Evolutionary conservation across 75 land plant species (phyloP).

Genomic region (Picea glauca): DNA sequence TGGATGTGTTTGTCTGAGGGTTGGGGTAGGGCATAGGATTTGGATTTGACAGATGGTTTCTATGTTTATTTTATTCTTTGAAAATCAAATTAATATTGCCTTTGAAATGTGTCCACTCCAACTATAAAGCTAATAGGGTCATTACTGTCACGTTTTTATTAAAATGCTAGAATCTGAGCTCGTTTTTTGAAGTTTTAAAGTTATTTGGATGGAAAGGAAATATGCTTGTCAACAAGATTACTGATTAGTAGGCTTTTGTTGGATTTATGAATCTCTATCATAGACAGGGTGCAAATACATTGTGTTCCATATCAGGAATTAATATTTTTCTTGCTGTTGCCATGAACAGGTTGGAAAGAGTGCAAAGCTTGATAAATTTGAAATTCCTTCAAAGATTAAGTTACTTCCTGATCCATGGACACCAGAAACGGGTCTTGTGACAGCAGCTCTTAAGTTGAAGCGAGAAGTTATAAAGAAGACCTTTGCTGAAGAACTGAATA

Average conservation of each 20-base stretch:
- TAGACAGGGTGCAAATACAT: background rate
- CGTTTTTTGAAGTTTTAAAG: too few species aligned
- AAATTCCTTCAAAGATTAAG: constrained; percentile 76
- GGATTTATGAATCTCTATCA: background rate
- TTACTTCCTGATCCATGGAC: constrained; percentile 76
- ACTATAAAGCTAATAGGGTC: too few species aligned
- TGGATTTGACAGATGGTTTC: too few species aligned
- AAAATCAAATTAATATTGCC: too few species aligned
- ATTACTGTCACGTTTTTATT: too few species aligned
- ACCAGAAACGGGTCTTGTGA: constrained; percentile 73
- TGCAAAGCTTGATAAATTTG: constrained; percentile 67
- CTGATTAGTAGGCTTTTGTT: background rate
- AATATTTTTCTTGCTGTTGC: background rate
- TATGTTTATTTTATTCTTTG: too few species aligned
- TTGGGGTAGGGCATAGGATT: too few species aligned
- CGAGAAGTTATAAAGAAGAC: constrained; percentile 69
- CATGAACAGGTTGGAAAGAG: constrained; percentile 51
- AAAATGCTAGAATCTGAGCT: too few species aligned
- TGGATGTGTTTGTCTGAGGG: too few species aligned
- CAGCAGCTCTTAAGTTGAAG: constrained; percentile 80
- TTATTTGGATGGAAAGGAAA: background rate
- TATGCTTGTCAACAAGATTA: background rate
- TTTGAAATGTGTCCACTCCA: too few species aligned
- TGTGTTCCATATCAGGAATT: background rate
- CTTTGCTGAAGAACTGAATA: constrained; percentile 60